Evolutionary conservation across 805 yeast genomes (phyloP), one percentile per base, ranked within the genome.

Genomic region (Peterozyma xylosa): DNA sequence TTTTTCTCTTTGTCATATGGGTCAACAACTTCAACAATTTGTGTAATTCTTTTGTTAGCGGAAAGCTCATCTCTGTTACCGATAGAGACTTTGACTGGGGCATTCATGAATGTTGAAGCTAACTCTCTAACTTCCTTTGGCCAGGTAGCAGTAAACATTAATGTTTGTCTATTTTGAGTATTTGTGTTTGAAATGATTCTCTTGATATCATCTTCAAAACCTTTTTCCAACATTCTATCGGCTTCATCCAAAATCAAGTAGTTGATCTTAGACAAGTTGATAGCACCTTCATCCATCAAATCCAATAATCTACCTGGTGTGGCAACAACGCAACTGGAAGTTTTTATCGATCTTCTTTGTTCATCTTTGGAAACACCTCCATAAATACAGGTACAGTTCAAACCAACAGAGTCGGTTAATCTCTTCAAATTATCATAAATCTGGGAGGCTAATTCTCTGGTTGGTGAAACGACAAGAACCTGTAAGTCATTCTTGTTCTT

Each of bases 141-240:
- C 99, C 99, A 93, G 1, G 99, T 93, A n/a, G 99, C 99, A 9
- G 99, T 91, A 67, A 93, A 93, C 98, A 93, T 93, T 50, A 93
- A 73, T 0, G 99, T 93, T 66, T 91, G 98, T 68, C 98, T 74
- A 29, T 73, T 55, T 21, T 63, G 60, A 3, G 57, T 42, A 30
- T 65, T 57, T 49, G 30, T 43, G 15, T 44, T 42, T 5, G 48
- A 35, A 59, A 93, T 79, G 51, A 93, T 88, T 50, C 74, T 71
- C 61, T 86, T 88, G 59, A 93, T 91, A 64, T 91, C 99, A 61
- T 91, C 95, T 67, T 95, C 98, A 57, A 93, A 93, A 33, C 99
- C 99, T 65, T 86, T 93, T 63, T 93, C 99, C 48, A 93, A 76
- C 98, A 93, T 91, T 68, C 99, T 79, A 64, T 93, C 99, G 34